Conservation (phyloP, 1,284 basidiomycete species). For the Boletus hoseneyae region DNA sequence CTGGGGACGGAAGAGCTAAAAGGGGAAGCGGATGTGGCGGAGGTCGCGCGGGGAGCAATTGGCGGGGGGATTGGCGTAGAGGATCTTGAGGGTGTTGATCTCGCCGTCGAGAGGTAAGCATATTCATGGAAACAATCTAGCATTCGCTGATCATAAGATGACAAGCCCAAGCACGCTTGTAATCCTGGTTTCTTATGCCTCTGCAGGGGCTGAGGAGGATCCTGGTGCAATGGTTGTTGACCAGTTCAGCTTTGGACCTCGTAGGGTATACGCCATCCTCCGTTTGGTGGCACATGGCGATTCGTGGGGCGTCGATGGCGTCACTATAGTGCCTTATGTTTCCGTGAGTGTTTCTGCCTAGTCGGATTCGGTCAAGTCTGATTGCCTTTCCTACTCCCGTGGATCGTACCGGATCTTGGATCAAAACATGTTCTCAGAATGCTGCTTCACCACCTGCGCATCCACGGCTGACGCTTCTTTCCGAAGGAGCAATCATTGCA, state of each 20-base stretch:
- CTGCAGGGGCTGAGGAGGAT: conserved; percentile 44
- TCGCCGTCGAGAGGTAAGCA: conserved; percentile 58
- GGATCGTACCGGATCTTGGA: neutral
- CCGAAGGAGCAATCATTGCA: conserved; percentile 52
- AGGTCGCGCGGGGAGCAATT: conserved; percentile 44
- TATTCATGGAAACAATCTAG: neutral
- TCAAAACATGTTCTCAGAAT: conserved; percentile 42
- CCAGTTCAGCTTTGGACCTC: conserved; percentile 40
- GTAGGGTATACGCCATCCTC: conserved; percentile 63
- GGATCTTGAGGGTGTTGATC: conserved; percentile 67
- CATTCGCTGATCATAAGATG: conserved; percentile 3
- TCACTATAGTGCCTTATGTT: conserved; percentile 68
- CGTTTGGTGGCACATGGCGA: conserved; percentile 37
- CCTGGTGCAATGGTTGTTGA: conserved; percentile 40
- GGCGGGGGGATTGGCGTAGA: conserved; percentile 40
- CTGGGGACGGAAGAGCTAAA: conserved; percentile 58
- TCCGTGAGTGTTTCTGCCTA: conserved; percentile 47
- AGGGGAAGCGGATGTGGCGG: conserved; percentile 51
- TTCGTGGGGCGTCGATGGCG: conserved; percentile 30
- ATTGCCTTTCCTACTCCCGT: neutral
- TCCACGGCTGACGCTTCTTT: conserved; percentile 60
- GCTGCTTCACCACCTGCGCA: conserved; percentile 66
- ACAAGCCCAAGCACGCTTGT: conserved; percentile 50
- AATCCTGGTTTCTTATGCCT: conserved; percentile 64
- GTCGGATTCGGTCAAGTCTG: neutral